Evolutionary conservation across 148 eudicot genomes (phyloP).

Genomic region (Oxyria digyna): DNA sequence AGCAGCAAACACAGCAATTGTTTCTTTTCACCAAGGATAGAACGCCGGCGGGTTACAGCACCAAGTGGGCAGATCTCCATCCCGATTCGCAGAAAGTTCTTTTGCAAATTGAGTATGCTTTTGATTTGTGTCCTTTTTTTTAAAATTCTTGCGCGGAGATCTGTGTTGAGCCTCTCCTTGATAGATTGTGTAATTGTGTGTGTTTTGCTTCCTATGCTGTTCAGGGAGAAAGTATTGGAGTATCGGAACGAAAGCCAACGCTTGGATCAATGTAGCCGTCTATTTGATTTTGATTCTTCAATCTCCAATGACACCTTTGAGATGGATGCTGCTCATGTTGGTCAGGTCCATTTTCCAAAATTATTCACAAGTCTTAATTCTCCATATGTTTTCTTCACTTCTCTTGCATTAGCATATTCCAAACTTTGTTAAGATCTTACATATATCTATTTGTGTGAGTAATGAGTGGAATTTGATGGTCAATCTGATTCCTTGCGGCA

Average conservation of each 20-base stretch:
- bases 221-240: slow-evolving; percentile 81
- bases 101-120: slow-evolving; percentile 60
- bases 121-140: not conserved
- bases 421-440: not conserved
- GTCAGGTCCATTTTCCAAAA: slow-evolving; percentile 40
- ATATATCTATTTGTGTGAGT: not conserved
- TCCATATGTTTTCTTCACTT: not conserved
- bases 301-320: slow-evolving; percentile 58
- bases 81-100: slow-evolving; percentile 83
- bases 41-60: slow-evolving; percentile 65
- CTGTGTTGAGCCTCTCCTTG: not conserved
- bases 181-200: not conserved
- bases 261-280: slow-evolving; percentile 86
- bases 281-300: slow-evolving; percentile 79
- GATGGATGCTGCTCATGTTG: slow-evolving; percentile 65
- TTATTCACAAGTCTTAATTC: not conserved
- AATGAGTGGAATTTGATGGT: not conserved
- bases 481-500: not conserved
- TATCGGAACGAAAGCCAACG: slow-evolving; percentile 81
- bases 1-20: slow-evolving; percentile 51
- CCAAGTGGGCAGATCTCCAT: slow-evolving; percentile 92
- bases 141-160: not conserved
- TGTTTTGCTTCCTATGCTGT: slow-evolving; percentile 10
- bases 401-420: not conserved
- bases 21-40: slow-evolving; percentile 73